Conservation (phyloP, 306 rosid genomes). For the Nissolia schottii region DNA sequence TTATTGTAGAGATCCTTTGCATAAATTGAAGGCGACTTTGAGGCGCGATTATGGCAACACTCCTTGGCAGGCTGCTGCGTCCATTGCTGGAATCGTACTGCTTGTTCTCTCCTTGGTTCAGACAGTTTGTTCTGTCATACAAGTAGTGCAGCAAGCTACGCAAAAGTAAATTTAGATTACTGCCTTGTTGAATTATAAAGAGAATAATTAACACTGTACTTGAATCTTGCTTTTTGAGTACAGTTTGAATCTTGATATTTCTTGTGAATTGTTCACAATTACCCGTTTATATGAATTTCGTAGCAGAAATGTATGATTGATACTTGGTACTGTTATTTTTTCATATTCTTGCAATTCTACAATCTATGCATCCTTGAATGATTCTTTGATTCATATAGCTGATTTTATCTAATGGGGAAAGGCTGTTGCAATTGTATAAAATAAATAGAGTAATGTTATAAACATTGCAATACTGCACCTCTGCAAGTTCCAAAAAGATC, state of each 20-base stretch:
- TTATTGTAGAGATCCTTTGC: conserved; percentile 10
- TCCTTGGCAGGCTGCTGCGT: conserved; percentile 31
- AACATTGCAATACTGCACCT: too few species aligned
- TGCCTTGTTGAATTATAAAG: background rate
- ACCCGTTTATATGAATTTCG: background rate
- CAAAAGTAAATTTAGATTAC: background rate
- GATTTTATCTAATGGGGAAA: too few species aligned
- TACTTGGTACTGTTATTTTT: background rate
- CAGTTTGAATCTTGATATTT: background rate
- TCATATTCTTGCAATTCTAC: background rate
- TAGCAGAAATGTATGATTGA: background rate
- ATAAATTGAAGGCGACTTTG: conserved; percentile 23
- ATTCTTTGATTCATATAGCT: too few species aligned
- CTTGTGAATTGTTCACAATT: background rate
- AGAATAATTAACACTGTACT: background rate
- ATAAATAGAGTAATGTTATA: too few species aligned
- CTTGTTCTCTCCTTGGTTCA: conserved; percentile 27
- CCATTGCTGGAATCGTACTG: conserved; percentile 24
- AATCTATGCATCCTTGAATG: background rate
- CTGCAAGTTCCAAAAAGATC: too few species aligned
- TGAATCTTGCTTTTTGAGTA: background rate
- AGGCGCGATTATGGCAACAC: conserved; percentile 29
- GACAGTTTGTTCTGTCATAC: conserved; percentile 35
- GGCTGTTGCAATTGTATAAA: too few species aligned
- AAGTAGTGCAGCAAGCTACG: too few species aligned